Conservation (phyloP, 352 stramenopile species). For the Pythium rishiriense region DNA sequence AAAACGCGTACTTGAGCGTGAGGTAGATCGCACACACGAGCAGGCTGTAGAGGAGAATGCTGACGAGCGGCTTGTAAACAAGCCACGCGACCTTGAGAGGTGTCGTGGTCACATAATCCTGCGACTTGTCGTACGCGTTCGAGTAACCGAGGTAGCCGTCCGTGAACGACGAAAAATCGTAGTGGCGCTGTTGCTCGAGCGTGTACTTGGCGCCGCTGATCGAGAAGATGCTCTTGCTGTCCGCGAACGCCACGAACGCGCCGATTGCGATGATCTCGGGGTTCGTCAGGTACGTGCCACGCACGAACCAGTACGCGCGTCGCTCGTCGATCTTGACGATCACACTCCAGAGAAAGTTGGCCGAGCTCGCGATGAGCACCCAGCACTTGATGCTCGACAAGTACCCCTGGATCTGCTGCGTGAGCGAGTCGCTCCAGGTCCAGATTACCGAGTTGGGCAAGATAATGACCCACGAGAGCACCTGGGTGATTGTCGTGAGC, state of each 20-base stretch:
- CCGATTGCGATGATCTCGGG: constrained; percentile 19
- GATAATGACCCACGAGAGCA: constrained; percentile 29
- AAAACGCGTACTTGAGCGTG: constrained; percentile 14
- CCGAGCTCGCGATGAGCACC: constrained; percentile 15
- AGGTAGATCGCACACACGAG: constrained; percentile 3
- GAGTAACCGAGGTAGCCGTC: constrained; percentile 16
- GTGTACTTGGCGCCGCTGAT: constrained; percentile 21
- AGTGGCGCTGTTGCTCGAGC: constrained; percentile 19
- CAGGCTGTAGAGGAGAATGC: constrained; percentile 12
- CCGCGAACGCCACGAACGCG: constrained; percentile 8
- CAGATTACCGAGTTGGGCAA: constrained; percentile 28
- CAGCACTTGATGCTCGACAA: constrained; percentile 21
- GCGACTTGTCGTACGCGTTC: constrained; percentile 20
- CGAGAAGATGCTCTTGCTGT: constrained; percentile 14
- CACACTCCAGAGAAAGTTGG: constrained; percentile 16
- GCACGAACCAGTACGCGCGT: constrained; percentile 15
- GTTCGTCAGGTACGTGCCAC: constrained; percentile 22
- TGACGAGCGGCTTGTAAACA: constrained; percentile 21
- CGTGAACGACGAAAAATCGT: constrained; percentile 20
- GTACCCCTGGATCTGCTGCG: constrained; percentile 17
- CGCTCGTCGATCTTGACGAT: constrained; percentile 21
- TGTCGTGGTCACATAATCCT: constrained; percentile 17
- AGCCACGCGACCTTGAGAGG: constrained; percentile 18
- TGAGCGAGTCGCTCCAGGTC: constrained; percentile 22
- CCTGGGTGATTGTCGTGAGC: constrained; percentile 21